Percentiles rank a stretch among this genome's conserved stretches.
Conservation (phyloP, 2,329 filamentous ascomycete species). For the Cordyceps farinosa region DNA sequence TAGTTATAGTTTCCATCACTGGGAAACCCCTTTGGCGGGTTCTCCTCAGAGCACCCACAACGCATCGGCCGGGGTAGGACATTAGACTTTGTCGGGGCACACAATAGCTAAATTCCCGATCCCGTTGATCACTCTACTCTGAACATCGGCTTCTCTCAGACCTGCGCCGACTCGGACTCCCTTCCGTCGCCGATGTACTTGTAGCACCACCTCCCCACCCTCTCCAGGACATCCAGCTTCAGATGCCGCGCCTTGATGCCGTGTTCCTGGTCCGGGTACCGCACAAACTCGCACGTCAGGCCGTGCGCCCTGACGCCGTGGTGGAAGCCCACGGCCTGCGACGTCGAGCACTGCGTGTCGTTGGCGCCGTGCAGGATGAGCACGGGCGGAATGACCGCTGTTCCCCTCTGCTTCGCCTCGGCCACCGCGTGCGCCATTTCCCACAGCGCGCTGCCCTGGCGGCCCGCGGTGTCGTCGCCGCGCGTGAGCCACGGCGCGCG, state of each 20-base stretch:
- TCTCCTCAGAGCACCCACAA: too few species aligned
- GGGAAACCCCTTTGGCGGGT: too few species aligned
- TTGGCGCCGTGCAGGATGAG: slow-evolving; percentile 29
- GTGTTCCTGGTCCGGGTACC: slow-evolving; percentile 34
- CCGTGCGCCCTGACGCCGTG: slow-evolving; percentile 27
- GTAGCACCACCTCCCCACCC: slow-evolving; percentile 3
- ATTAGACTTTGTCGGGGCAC: too few species aligned
- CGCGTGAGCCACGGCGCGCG: slow-evolving; percentile 23
- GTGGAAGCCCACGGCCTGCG: slow-evolving; percentile 32
- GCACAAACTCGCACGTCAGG: slow-evolving; percentile 32
- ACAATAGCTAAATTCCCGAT: too few species aligned
- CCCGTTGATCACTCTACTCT: too few species aligned
- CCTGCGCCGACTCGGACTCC: too few species aligned
- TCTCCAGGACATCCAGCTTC: slow-evolving; percentile 26
- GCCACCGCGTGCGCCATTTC: slow-evolving; percentile 13
- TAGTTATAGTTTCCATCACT: too few species aligned
- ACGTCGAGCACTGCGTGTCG: slow-evolving; percentile 32
- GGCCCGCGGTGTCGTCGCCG: background rate
- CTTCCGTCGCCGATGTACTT: background rate
- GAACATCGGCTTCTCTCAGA: too few species aligned
- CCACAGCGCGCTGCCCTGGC: slow-evolving; percentile 13
- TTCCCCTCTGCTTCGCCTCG: background rate
- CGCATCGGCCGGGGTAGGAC: too few species aligned
- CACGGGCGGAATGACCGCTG: slow-evolving; percentile 19
- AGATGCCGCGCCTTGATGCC: slow-evolving; percentile 28